Conservation (phyloP, 805 yeast genomes). For the Saccharomyces cerevisiae region DNA sequence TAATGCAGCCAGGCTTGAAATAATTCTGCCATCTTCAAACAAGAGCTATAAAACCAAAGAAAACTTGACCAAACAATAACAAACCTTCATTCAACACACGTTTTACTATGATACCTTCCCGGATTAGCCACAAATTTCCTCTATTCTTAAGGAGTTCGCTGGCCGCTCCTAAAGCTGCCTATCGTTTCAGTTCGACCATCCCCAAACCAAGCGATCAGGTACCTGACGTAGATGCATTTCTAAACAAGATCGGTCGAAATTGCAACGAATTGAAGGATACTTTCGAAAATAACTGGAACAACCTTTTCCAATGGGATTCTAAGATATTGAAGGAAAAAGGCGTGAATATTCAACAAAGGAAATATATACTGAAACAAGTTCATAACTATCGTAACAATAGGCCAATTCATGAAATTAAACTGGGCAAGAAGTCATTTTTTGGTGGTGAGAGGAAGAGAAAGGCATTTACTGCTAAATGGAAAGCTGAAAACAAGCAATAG, state of each 20-base stretch:
- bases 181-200: constrained; percentile 9
- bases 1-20: neutral
- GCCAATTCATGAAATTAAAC: constrained; percentile 46
- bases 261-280: constrained; percentile 62
- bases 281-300: constrained; percentile 59
- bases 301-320: constrained; percentile 51
- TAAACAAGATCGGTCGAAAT: constrained; percentile 71
- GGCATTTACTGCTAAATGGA: constrained; percentile 53
- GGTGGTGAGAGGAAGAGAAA: constrained; percentile 84
- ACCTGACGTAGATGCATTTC: constrained; percentile 67
- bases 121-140: neutral
- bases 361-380: constrained; percentile 66
- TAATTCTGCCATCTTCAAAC: neutral
- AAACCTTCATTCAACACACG: neutral
- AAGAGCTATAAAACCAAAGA: neutral
- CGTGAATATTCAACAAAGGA: constrained; percentile 60
- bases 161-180: neutral
- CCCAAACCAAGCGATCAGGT: constrained; percentile 47
- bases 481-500: constrained; percentile 40
- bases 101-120: neutral
- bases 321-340: constrained; percentile 64
- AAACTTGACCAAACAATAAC: neutral
- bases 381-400: constrained; percentile 55
- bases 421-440: constrained; percentile 61
- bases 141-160: neutral